Evolutionary conservation across 352 stramenopile genomes (phyloP), one percentile per base, ranked within the genome.

Genomic region (Globisporangium cederbergense): DNA sequence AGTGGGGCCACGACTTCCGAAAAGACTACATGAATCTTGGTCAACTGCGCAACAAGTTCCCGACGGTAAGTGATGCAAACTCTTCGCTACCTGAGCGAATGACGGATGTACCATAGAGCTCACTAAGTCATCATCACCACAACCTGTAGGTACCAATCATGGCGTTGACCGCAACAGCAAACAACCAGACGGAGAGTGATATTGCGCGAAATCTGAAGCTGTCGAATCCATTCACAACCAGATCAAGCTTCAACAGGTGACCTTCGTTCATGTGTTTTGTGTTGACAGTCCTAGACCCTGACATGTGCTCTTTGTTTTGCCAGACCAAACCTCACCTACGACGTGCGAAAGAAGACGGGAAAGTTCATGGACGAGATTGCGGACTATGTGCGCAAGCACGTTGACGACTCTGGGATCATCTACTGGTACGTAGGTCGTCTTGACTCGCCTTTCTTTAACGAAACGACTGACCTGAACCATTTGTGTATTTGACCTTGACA

Each of bases 1-100:
- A 97, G 68, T 99, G 98, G 98, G 97, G 97, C 22, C 98, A 99
- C 72, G 98, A 99, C 72, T 99, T 99, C 72, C 83, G 98, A 13
- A 98, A 98, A 67, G 98, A 98, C 70, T 99, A 99, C 74, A 90
- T 98, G 66, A 86, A 94, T 57, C 76, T 99, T 22, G 83, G 89
- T 5, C 81, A 82, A 18, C 75, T 99, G 14, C 83, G 97, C 51
- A 74, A 72, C 14, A 89, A 98, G 22, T 99, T 98, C 65, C 94
- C 94, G 11, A 91, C 88, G 64, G 93, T 99, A 60, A 56, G 74
- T 52, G 11, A 45, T 7, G 18, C n/a, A 1, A 43, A 16, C 30
- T 3, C 18, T 42, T 47, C 6, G 51, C 14, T 16, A 18, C 16
- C 16, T 57, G 18, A 38, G 20, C 9, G 25, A 28, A 28, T 57